Evolutionary conservation across 768 basidiomycete genomes (phyloP), one percentile per base, ranked within the genome.

Genomic region (Cyclocybe cylindracea): DNA sequence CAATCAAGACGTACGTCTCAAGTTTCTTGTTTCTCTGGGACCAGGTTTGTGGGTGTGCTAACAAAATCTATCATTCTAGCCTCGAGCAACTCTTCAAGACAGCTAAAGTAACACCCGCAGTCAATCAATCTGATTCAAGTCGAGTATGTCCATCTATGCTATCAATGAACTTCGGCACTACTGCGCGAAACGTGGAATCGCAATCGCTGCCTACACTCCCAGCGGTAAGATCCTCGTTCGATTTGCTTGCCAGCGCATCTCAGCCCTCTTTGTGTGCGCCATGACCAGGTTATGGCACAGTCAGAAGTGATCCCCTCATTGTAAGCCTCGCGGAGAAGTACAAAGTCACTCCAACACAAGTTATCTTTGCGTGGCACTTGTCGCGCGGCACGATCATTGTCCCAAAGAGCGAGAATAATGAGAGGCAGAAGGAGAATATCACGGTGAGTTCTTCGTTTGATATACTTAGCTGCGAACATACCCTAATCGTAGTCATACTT

Each of bases 401-500:
- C 2, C 79, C 82, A 2, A 80, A 78, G 67, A 80, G 78, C 47
- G 65, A 66, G 14, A 71, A 81, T 51, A 59, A 61, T n/a, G 71
- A 72, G 16, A 68, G 76, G 43, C 80, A 84, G 64, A 75, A 72
- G 59, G 73, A 76, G 50, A 83, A 83, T 53, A 51, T 82, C 34
- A 73, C 61, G 19, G 81, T 80, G 50, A 44, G 73, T 66, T 24
- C 24, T 24, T 24, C 24, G 0, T 5, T 24, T 5, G 24, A 24
- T 24, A 3, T 24, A 16, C 16, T 16, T 16, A 16, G 16, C 16
- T 5, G 24, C 24, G 24, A 3, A 24, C 24, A 5, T 24, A 3
- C 24, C 24, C 24, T 24, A 24, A 24, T 24, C 24, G 83, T 5
- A 84, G 89, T 2, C 97, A 98, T 67, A 93, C 94, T 3, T 79